Base-by-base conservation (phyloP, 768 basidiomycete species). In the Piloderma croceum region DNA sequence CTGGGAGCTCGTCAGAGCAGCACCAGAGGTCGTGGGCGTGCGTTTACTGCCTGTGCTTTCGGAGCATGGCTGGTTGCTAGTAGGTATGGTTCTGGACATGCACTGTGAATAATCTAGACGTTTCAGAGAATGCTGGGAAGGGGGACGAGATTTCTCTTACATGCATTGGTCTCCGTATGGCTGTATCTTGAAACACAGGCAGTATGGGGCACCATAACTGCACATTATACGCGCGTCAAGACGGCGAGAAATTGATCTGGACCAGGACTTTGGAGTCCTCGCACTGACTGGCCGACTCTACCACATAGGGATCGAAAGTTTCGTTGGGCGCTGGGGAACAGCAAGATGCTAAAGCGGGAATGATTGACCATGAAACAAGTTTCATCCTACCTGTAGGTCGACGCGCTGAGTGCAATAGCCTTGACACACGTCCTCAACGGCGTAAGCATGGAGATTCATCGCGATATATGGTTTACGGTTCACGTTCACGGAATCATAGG, bases 31-130 rank as follows among this genome's bases (percentile, higher is more conserved):
- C 15, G 54, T 52, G 9, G 42, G 38, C 18, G 60, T 59, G 24
- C 60, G 50, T 17, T 59, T 57, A 6, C 52, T 45, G 3, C 37
- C 32, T 6, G 49, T 22, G 7, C 46, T 27, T 25, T 43, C 36
- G 18, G 46, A 34, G 15, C 38, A 32, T 21, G 50, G 39, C 25
- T 40, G 20, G 5, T 22, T 44, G 11, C 46, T 36, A 15, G 43
- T 42, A 13, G 50, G 31, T 9, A 44, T 42, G 19, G 52, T 35
- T 4, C 64, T 69, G 7, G 74, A 74, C 18, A 73, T 49, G 47
- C 76, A 77, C 54, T 76, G 75, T 2, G 73, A 77, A 49, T 77
- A 74, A 48, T 71, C 74, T 77, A 49, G 21, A 39, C 9, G 18
- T 21, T 29, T 13, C 21, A 9, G 13, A 11, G 29, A 5, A 36